Conservation (phyloP, 768 basidiomycete species). For the Gloeophyllum trabeum region DNA sequence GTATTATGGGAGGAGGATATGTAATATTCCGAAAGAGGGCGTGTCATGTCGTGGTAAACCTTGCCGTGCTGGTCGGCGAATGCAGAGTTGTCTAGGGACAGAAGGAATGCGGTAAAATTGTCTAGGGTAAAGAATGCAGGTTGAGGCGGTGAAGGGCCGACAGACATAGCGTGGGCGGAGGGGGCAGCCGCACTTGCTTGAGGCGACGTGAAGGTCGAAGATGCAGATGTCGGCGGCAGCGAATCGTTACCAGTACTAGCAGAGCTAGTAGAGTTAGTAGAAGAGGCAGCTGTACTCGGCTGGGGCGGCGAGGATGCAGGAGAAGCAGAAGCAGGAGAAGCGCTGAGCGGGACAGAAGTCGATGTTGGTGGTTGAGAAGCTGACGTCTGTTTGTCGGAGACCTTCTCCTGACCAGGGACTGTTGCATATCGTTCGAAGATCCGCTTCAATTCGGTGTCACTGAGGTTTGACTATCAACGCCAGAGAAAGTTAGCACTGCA, state of each 20-base stretch:
- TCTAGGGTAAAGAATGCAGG: conserved; percentile 36
- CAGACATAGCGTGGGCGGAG: too few species aligned
- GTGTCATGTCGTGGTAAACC: conserved; percentile 78
- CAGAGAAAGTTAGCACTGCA: conserved; percentile 4
- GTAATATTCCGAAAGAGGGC: conserved; percentile 79
- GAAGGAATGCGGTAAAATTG: conserved; percentile 68
- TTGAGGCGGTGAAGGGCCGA: too few species aligned
- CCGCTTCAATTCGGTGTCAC: conserved; percentile 17
- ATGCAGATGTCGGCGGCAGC: too few species aligned
- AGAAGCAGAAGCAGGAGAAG: background rate
- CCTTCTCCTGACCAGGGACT: background rate
- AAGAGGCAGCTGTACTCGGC: background rate
- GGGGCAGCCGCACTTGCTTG: too few species aligned
- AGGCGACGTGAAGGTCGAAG: too few species aligned
- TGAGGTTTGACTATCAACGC: conserved; percentile 16
- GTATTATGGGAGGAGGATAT: conserved; percentile 91
- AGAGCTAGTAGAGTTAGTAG: background rate
- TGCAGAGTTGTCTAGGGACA: conserved; percentile 66
- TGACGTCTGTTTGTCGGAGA: too few species aligned
- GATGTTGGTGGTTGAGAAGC: background rate
- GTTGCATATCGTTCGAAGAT: conserved; percentile 28
- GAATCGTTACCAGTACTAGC: background rate
- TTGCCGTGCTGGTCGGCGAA: conserved; percentile 39
- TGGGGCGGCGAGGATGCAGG: too few species aligned
- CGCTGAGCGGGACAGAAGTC: background rate